Conservation (phyloP, 352 stramenopile species). For the Sclerospora graminicola region DNA sequence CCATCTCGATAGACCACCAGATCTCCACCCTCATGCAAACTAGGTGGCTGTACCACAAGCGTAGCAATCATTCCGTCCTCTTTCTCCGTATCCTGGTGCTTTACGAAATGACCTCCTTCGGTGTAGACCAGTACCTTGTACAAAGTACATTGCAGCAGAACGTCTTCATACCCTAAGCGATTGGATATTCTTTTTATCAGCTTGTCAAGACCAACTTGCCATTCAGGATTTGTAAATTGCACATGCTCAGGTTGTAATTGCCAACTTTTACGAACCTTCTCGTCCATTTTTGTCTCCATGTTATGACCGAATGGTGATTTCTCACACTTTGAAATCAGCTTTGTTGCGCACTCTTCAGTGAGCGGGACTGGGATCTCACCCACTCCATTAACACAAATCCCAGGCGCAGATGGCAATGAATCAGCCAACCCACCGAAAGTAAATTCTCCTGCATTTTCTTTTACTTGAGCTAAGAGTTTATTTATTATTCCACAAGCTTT, state of each 20-base stretch:
- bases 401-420: constrained; percentile 1
- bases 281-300: constrained; percentile 3
- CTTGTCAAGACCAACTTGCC: not conserved
- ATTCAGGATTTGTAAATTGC: constrained; percentile 2
- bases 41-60: constrained; percentile 31
- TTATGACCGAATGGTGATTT: constrained; percentile 10
- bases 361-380: constrained; percentile 1
- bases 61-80: constrained; percentile 43
- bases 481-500: constrained; percentile 2
- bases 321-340: constrained; percentile 9
- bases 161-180: constrained; percentile 5
- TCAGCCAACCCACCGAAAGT: constrained; percentile 6
- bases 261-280: constrained; percentile 7
- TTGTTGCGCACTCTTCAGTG: constrained; percentile 1
- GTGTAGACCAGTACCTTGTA: constrained; percentile 52
- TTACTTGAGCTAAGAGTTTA: constrained; percentile 1
- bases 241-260: constrained; percentile 5
- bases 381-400: constrained; percentile 1
- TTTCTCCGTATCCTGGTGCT: constrained; percentile 44
- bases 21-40: constrained; percentile 12
- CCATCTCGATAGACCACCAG: not conserved
- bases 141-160: constrained; percentile 6
- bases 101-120: constrained; percentile 25
- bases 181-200: constrained; percentile 1
- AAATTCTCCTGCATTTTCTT: constrained; percentile 6